Evolutionary conservation across 2,329 filamentous ascomycete genomes (phyloP).

Genomic region (Claviceps purpurea): DNA sequence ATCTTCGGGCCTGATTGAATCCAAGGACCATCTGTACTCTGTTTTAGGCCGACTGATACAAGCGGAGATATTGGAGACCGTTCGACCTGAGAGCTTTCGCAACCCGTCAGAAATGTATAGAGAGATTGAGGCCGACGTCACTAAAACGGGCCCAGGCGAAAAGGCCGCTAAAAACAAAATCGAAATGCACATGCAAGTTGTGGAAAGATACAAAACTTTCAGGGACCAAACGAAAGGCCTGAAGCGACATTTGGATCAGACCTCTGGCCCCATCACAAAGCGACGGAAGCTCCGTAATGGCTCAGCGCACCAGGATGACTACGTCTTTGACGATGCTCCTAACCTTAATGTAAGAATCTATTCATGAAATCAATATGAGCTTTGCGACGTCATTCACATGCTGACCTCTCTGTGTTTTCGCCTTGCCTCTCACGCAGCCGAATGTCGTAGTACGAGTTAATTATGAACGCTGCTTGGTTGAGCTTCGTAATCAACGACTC

Average conservation of each 20-base stretch:
- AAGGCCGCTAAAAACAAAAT: conserved; percentile 47
- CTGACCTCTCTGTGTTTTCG: background rate
- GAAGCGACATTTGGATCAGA: conserved; percentile 37
- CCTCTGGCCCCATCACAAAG: conserved; percentile 30
- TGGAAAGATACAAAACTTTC: conserved; percentile 38
- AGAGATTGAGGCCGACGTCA: conserved; percentile 50
- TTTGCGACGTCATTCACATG: background rate
- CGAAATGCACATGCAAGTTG: conserved; percentile 44
- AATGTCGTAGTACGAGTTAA: conserved; percentile 68
- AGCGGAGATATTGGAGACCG: conserved; percentile 54
- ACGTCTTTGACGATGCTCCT: conserved; percentile 24
- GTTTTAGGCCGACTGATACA: conserved; percentile 43
- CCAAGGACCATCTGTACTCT: conserved; percentile 34
- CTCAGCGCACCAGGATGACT: conserved; percentile 14
- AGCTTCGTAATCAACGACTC: conserved; percentile 67
- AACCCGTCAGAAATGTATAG: conserved; percentile 47
- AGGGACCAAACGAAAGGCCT: conserved; percentile 36
- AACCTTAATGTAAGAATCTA: conserved; percentile 37
- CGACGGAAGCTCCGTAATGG: conserved; percentile 42
- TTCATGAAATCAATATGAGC: background rate
- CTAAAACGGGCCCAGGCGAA: conserved; percentile 31
- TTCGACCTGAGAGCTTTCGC: conserved; percentile 42
- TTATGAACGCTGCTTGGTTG: conserved; percentile 70
- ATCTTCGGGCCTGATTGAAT: conserved; percentile 25
- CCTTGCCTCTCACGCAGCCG: conserved; percentile 32